Percentiles rank a stretch among this genome's conserved stretches.
Conservation (phyloP, 2,329 filamentous ascomycete genomes). For the Trichoderma hamatum region DNA sequence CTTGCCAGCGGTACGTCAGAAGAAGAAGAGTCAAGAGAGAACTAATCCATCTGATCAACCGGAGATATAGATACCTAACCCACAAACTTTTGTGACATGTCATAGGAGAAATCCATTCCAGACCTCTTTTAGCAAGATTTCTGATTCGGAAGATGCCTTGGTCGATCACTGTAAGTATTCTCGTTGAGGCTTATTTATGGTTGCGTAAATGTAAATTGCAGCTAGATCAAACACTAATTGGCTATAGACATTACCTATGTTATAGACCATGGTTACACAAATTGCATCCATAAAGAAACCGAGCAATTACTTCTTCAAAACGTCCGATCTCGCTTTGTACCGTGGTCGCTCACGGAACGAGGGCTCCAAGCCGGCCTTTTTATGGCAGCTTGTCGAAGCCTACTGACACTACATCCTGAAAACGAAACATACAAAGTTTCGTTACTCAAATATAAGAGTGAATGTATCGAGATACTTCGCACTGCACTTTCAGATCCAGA, state of each 20-base stretch:
- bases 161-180: slow-evolving; percentile 15
- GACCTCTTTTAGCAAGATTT: neutral
- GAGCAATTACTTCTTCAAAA: slow-evolving; percentile 13
- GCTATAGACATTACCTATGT: slow-evolving; percentile 20
- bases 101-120: slow-evolving; percentile 21
- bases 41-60: neutral
- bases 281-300: slow-evolving; percentile 8
- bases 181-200: neutral
- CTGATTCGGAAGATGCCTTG: neutral
- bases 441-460: slow-evolving; percentile 14
- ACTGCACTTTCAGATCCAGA: neutral
- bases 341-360: slow-evolving; percentile 22
- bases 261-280: slow-evolving; percentile 19
- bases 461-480: slow-evolving; percentile 15
- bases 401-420: slow-evolving; percentile 3
- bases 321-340: slow-evolving; percentile 14
- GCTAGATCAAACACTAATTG: neutral
- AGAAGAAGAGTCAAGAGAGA: neutral
- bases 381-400: slow-evolving; percentile 20
- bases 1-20: neutral
- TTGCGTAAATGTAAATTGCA: no score
- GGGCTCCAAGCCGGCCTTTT: slow-evolving; percentile 8
- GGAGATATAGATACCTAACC: slow-evolving; percentile 7
- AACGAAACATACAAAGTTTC: slow-evolving; percentile 8
- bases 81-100: slow-evolving; percentile 1